Conservation (phyloP, 768 basidiomycete genomes). For the Boletus sensibilis region DNA sequence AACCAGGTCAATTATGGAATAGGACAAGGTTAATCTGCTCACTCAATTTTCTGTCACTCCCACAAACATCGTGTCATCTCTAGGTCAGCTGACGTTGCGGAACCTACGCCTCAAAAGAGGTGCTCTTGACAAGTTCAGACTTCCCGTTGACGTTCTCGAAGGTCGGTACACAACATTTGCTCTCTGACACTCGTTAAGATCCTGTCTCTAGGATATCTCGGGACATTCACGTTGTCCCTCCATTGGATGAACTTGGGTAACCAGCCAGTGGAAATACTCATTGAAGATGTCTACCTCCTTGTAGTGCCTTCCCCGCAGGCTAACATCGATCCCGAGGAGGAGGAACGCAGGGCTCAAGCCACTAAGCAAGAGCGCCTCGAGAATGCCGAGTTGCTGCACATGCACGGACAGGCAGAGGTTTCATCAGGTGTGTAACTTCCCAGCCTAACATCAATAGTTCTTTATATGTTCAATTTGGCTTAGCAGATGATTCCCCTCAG, state of each 20-base stretch:
- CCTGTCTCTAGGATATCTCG: constrained; percentile 64
- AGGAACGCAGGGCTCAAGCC: constrained; percentile 77
- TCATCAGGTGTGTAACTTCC: constrained; percentile 41
- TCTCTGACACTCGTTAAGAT: background rate
- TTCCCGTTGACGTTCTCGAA: constrained; percentile 94
- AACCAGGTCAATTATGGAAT: constrained; percentile 94
- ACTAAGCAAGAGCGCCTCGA: constrained; percentile 86
- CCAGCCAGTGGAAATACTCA: constrained; percentile 84
- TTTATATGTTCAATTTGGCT: constrained; percentile 6
- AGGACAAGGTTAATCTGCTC: constrained; percentile 59
- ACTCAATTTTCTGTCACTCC: background rate
- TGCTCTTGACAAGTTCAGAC: constrained; percentile 90
- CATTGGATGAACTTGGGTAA: constrained; percentile 89
- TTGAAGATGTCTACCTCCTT: constrained; percentile 95
- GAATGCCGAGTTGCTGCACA: constrained; percentile 81
- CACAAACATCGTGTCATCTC: constrained; percentile 6
- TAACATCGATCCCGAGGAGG: constrained; percentile 75
- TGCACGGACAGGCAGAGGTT: constrained; percentile 55
- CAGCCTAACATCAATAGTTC: background rate
- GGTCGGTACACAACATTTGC: constrained; percentile 44
- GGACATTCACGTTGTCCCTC: constrained; percentile 80
- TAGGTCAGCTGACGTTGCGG: constrained; percentile 75
- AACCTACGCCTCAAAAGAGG: constrained; percentile 89
- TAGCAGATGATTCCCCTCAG: constrained; percentile 54
- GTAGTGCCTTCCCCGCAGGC: constrained; percentile 78